A percentile compares a stretch with the other conserved stretches of the same genome.
phyloP scores from a whole-genome alignment of 306 rosid species.

The Lablab purpureus region DNA sequence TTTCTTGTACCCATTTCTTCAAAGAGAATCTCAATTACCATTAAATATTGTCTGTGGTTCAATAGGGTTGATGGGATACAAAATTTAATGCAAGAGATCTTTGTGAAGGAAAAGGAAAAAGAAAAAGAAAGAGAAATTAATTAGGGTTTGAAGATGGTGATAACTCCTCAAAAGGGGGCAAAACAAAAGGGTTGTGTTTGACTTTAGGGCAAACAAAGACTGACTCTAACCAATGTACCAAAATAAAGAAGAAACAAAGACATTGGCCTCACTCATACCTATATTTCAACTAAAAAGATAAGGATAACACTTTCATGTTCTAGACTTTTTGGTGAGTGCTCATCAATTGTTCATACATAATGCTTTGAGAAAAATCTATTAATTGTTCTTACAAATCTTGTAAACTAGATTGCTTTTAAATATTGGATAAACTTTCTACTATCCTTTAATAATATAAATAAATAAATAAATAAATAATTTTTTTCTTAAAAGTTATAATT shows the following conservation, averaged over 20 bases:
- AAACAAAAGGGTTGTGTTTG: slow-evolving; percentile 5
- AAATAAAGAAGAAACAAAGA: neutral
- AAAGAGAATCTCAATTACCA: neutral
- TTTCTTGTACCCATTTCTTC: neutral
- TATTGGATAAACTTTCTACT: no score
- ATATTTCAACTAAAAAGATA: neutral
- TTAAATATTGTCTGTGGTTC: neutral
- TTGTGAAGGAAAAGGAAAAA: neutral
- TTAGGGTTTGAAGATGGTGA: slow-evolving; percentile 1
- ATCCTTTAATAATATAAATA: no score
- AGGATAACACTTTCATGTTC: neutral
- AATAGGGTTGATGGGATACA: slow-evolving; percentile 27
- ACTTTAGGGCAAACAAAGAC: neutral
- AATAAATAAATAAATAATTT: no score
- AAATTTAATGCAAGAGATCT: slow-evolving; percentile 7
- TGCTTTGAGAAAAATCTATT: neutral
- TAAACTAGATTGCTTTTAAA: neutral
- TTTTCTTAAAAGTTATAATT: no score
- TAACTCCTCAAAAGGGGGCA: neutral
- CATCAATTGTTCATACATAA: neutral
- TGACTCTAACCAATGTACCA: neutral
- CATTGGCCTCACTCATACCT: neutral
- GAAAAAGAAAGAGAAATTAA: neutral
- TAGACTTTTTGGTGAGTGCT: neutral
- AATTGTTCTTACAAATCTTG: neutral